Base-by-base conservation (phyloP, 306 rosid species). In the Medicago lupulina region DNA sequence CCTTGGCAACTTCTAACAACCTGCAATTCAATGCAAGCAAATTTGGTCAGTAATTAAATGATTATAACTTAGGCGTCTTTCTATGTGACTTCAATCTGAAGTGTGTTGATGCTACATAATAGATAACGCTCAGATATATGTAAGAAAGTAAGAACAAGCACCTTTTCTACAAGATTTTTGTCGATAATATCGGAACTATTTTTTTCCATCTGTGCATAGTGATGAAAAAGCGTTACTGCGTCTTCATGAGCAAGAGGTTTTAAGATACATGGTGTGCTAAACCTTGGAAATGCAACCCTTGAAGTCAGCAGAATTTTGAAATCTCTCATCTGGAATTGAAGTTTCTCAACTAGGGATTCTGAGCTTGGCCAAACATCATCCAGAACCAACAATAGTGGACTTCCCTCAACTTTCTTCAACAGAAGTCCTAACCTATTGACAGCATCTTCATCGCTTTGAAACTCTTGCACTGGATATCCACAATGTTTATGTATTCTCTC, bases 331-430 rank as follows among this genome's bases (percentile, higher is more conserved):
- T 79, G 50, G 43, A 81, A 77, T 36, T 54, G 17, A 23, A 88
- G 80, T 28, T 76, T 89, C 8, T 85, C 83, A 61, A 82, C 14
- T 6, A 88, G 79, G 47, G 70, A 13, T 73, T 82, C 90, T 13
- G 97, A 83, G 41, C 74, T 87, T 0, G 65, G 60, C 94, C 97
- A 86, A 74, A 91, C 91, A 64, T 91, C 94, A 81, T 78, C 96
- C 43, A 88, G 53, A 4, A 88, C 86, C 85, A 88, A 41, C 80
- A 90, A 28, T 39, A 85, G 6, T 47, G 82, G 84, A 39, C 70
- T 65, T 44, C 54, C 44, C 13, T 59, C 66, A 39, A 71, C 59
- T 70, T 62, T 39, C 43, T 38, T 76, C 28, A 84, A 9, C 67
- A 86, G 38, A 50, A 59, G 13, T 67, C 36, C 73, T 63, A 78